Evolutionary conservation across 768 basidiomycete genomes (phyloP).

Genomic region (Lactarius quietus): DNA sequence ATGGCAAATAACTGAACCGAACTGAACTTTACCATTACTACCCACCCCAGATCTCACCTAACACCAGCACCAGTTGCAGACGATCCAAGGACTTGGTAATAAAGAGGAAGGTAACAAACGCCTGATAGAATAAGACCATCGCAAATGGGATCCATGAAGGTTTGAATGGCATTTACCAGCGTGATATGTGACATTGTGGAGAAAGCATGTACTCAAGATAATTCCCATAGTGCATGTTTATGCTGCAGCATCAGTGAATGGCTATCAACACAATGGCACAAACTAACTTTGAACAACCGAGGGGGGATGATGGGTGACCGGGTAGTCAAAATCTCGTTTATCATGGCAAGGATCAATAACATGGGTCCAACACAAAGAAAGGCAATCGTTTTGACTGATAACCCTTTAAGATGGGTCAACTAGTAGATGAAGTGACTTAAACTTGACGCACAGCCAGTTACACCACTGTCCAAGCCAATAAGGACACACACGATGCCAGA

Average conservation of each 20-base stretch:
- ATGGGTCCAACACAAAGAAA: conserved; percentile 56
- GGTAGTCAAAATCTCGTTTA: conserved; percentile 60
- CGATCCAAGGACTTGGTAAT: conserved; percentile 73
- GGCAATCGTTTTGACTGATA: conserved; percentile 53
- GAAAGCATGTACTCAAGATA: conserved; percentile 52
- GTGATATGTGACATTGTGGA: conserved; percentile 67
- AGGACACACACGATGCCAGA: conserved; percentile 63
- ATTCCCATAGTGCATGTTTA: conserved; percentile 68
- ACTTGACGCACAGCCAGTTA: conserved; percentile 54
- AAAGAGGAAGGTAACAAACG: conserved; percentile 69
- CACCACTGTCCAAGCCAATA: conserved; percentile 69
- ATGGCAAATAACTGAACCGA: too few relatives aligned
- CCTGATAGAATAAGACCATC: conserved; percentile 30
- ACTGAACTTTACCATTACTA: too few relatives aligned
- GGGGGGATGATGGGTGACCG: conserved; percentile 72
- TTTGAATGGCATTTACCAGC: conserved; percentile 33
- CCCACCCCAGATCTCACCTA: conserved; percentile 40
- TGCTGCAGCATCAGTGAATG: conserved; percentile 27
- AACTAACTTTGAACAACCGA: conserved; percentile 61
- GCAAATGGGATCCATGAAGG: neutral
- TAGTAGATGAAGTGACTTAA: neutral
- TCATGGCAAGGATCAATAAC: conserved; percentile 45
- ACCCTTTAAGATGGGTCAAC: conserved; percentile 43
- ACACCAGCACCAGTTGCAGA: conserved; percentile 70
- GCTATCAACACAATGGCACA: neutral